Conservation (phyloP, 768 basidiomycete species). For the Tylopilus felleus region DNA sequence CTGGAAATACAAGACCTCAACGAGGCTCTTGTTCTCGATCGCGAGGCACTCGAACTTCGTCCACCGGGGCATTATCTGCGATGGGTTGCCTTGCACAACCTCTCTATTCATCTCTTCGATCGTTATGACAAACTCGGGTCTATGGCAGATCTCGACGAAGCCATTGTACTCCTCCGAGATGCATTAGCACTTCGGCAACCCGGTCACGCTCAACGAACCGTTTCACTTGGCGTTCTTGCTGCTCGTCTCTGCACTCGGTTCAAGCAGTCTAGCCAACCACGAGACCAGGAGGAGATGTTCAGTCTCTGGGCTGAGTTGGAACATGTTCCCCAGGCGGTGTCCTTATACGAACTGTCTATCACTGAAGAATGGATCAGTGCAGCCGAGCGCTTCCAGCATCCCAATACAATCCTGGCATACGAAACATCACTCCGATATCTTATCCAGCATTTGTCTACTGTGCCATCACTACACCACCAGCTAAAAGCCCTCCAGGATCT, state of each 20-base stretch:
- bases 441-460: background rate
- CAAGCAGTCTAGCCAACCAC: background rate
- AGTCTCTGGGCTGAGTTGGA: background rate
- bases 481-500: background rate
- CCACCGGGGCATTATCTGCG: background rate
- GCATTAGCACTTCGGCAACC: background rate
- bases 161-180: background rate
- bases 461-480: background rate
- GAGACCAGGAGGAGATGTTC: background rate
- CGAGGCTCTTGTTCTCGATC: background rate
- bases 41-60: background rate
- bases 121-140: background rate
- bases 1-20: background rate
- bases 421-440: background rate
- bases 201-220: background rate
- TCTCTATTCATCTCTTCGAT: background rate
- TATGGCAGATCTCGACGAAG: background rate
- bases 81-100: background rate
- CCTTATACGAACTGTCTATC: background rate
- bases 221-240: background rate
- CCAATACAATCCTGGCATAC: background rate
- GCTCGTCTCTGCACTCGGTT: background rate
- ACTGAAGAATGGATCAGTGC: background rate
- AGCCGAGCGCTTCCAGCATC: background rate
- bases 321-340: background rate